These are phyloP conservation scores for Gossypium davidsonii DNA, from an alignment of 441 rosid species.

Conservation along the genomic window DNA sequence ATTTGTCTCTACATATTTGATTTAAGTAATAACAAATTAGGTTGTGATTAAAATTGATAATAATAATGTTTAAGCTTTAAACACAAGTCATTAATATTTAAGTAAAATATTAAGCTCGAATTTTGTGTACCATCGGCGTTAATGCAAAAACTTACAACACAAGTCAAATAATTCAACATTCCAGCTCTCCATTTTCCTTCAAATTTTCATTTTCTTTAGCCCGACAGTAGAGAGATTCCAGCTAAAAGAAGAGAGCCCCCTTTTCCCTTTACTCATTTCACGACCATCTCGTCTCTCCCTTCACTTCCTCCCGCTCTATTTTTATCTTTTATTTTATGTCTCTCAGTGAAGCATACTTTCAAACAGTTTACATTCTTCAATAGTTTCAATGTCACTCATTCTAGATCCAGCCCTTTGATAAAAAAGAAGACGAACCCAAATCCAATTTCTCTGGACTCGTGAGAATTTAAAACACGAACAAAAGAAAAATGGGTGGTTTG, in stretches of 20 bases:
- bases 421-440: conserved; percentile 10
- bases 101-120: too few relatives aligned
- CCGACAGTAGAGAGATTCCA: neutral
- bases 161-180: neutral
- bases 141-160: neutral
- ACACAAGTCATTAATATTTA: too few relatives aligned
- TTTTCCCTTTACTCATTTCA: conserved; percentile 26
- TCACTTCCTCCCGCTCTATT: neutral
- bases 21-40: too few relatives aligned
- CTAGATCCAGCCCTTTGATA: conserved; percentile 7
- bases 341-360: neutral
- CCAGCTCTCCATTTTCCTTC: neutral
- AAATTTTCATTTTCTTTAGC: neutral
- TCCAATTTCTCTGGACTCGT: conserved; percentile 14
- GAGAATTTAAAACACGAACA: neutral
- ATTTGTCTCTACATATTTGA: too few relatives aligned
- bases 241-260: neutral
- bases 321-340: neutral
- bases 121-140: too few relatives aligned
- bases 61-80: neutral
- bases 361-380: conserved; percentile 2
- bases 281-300: conserved; percentile 29
- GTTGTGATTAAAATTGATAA: neutral
- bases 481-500: conserved; percentile 45
- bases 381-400: neutral